Evolutionary conservation across 306 rosid species (phyloP), one percentile per base, ranked within the genome.

Genomic region (Adenanthera pavonina): DNA sequence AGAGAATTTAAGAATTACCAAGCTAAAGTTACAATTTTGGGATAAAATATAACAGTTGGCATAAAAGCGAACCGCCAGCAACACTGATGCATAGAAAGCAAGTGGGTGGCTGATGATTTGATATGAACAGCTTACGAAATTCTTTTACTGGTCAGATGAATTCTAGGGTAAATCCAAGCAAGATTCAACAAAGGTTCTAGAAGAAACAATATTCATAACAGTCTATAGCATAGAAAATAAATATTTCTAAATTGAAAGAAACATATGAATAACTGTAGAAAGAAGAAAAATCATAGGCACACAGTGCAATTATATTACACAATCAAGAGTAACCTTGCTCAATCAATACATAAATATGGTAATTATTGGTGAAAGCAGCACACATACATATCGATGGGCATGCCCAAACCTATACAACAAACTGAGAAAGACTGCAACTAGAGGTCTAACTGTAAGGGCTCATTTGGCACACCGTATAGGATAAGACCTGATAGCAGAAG

Each of bases 191-290:
- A 56, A 49, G 61, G 56, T 69, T 69, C 53, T 69, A 8, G 44
- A n/a, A 69, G 34, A 51, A 20, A 25, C 10, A 59, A 59, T 8
- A 59, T 14, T 56, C 65, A 20, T 59, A 59, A 11, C 35, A 59
- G 62, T 19, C 34, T 59, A 13, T 59, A 12, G 74, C 43, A 48
- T 60, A 82, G 72, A 56, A 77, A 82, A 33, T 41, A 80, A 35
- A 73, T 49, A 5, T 20, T 8, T 44, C 35, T 61, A 70, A 34
- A 15, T 76, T 69, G 78, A 51, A 69, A 41, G 72, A 82, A 82
- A 75, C 44, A 75, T 33, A 68, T 36, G 25, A 57, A 16, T 49
- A 16, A 34, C 41, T 65, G 34, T 34, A 20, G 30, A 67, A 51
- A 74, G 20, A 33, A 46, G 54, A 34, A 13, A 48, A 59, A 34